Evolutionary conservation across 2,329 filamentous ascomycete genomes (phyloP), one percentile per base, ranked within the genome.

Genomic region (Aureobasidium sp.): DNA sequence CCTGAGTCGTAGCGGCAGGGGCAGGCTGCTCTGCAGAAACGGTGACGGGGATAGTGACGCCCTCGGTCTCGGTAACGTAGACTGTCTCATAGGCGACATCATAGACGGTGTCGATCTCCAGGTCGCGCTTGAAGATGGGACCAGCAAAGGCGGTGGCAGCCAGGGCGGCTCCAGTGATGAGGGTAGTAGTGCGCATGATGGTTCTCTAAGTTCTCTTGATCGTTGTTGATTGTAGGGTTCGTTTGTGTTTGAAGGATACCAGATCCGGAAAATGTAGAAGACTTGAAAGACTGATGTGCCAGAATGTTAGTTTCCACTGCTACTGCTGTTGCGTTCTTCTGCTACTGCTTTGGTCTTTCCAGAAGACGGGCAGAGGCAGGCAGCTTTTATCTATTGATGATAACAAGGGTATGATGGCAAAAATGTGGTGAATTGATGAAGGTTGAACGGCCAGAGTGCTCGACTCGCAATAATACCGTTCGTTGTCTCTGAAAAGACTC

Each of bases 111-210:
- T 68, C 67, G 45, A 70, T 63, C 48, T 67, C 68, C 61, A 70
- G 66, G 37, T 67, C 63, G 52, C 66, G 66, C 62, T 64, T 65
- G 62, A 67, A 49, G 64, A 68, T 64, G 9, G 74, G 74, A 34
- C 70, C 66, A 62, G 73, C 72, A 53, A 75, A 61, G 49, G 69
- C 72, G 61, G 68, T 67, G 60, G 69, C 72, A 61, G 69, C 73
- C 58, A 76, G 68, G 61, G 72, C 72, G 41, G 71, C 57, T 30
- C 57, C 73, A 59, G 71, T 62, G 63, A 71, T 62, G 54, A 75
- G 41, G 44, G 70, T 64, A 52, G 72, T 72, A 55, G 64, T 64
- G 66, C 71, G 74, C 74, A 76, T 74, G 49, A 68, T 71, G 57
- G 58, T 58, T 49, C 42, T 60, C 37, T 68, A 62, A 58, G 53